phyloP scores from a whole-genome alignment of 2,329 filamentous ascomycete species.

The Keithomyces neogunnii region DNA sequence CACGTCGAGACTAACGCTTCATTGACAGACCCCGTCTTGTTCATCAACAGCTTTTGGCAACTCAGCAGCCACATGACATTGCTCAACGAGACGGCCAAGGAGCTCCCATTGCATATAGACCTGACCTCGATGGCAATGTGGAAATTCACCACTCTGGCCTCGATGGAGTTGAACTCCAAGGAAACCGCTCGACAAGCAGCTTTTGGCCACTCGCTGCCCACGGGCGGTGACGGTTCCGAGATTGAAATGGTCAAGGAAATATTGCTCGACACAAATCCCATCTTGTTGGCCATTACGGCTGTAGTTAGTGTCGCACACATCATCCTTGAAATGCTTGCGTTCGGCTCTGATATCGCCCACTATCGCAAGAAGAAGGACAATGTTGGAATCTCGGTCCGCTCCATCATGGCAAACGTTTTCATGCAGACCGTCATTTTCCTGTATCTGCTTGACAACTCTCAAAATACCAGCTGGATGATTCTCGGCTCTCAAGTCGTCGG shows the following conservation, averaged over 20 bases:
- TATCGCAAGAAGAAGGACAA: conserved; percentile 99
- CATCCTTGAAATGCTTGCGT: conserved; percentile 90
- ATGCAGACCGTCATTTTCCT: conserved; percentile 97
- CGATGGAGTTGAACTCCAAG: conserved; percentile 81
- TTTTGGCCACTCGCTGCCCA: conserved; percentile 59
- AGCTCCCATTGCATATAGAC: conserved; percentile 73
- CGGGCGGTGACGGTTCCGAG: conserved; percentile 82
- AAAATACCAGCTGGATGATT: conserved; percentile 99
- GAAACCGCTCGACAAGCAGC: conserved; percentile 72
- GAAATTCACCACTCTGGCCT: conserved; percentile 82
- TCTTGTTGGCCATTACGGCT: conserved; percentile 75
- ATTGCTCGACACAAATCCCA: conserved; percentile 87
- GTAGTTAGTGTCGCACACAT: conserved; percentile 85
- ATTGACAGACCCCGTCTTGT: conserved; percentile 63
- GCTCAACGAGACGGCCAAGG: conserved; percentile 81
- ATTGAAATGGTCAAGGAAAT: conserved; percentile 97
- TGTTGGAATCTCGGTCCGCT: conserved; percentile 89
- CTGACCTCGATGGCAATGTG: conserved; percentile 75
- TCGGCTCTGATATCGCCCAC: conserved; percentile 95
- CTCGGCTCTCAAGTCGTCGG: conserved; percentile 85
- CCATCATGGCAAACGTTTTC: conserved; percentile 93
- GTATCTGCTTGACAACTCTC: conserved; percentile 93
- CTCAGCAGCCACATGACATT: conserved; percentile 83
- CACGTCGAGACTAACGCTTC: conserved; percentile 10
- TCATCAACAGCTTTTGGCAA: conserved; percentile 96